Base-by-base conservation (phyloP, 768 basidiomycete genomes). In the Suillus weaverae region DNA sequence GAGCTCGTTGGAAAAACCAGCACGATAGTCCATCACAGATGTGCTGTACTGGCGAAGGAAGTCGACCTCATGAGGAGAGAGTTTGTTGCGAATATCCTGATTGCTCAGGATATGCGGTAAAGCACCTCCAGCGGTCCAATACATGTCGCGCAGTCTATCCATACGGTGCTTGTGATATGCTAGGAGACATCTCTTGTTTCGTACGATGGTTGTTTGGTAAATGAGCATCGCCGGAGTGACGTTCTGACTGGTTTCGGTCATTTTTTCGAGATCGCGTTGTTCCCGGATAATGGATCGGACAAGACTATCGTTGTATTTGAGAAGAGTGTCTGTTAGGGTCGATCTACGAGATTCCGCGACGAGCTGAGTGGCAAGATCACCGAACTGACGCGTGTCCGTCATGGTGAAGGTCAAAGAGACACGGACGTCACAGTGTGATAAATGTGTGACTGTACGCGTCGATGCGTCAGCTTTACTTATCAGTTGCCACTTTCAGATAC, bases 141-240 rank as follows among this genome's bases (percentile, higher is more conserved):
- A 97, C 81, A 92, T 84, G 71, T 94, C 89, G 64, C 89, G 85
- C 61, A 99, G 85, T 61, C 89, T 87, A 73, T 94, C 90, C 44
- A 94, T 77, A 62, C 97, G 86, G 78, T 95, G 94, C 32, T 86
- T 80, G 76, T 98, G 94, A 77, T 99, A 99, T 0, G 94, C 95
- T 53, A 98, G 86, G 4, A 99, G 83, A 74, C 94, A 95, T n/a
- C 97, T 90, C 76, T 97, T 97, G 82, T 99, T 97, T 67, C 95
- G 87, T 46, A 89, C 82, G 70, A 97, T 90, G 43, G 93, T 88
- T 9, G 96, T 92, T 77, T 97, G 94, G 73, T 92, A 89, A 71
- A 98, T 86, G 70, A 94, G 85, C 66, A 96, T 79, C 22, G 88
- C 85, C 22, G 82, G 81, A 26, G 83, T 76, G 63, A 83, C 70